Base-by-base conservation (phyloP, 2,329 filamentous ascomycete genomes). In the Teratosphaeria pseudoeucalypti region DNA sequence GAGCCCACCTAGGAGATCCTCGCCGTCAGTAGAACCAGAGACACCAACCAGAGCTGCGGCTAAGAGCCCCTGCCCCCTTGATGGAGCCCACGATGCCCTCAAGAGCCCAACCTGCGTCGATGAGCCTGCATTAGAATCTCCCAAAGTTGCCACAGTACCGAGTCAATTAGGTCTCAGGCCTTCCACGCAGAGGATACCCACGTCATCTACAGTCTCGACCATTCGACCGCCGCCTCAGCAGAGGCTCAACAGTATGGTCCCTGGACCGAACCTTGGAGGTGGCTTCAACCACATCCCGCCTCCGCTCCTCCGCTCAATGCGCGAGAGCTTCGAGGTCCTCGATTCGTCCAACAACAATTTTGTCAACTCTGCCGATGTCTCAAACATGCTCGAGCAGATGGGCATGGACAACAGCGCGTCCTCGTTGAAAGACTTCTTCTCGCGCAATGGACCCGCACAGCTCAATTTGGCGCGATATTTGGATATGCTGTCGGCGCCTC, bases 281-380 rank as follows among this genome's bases (percentile, higher is more conserved):
- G 34, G 47, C 52, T 77, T 91, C 53, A 85, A 86, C 2, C 87
- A 89, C 68, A 76, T 97, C 52, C 88, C 92, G 43, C 85, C 90
- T 2, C 81, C 89, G 2, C 90, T 96, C 67, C 85, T 96, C 39
- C 85, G 92, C 68, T 89, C 90, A 67, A 83, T 99, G 75, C 85
- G 94, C 62, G 92, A 97, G 71, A 90, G 88, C 0, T 99, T 97
- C 74, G 90, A 95, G 73, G 91, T 96, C 61, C 81, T 99, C 54
- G 94, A 97, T 73, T 83, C 90, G 61, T 87, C 94, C 74, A 92
- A 90, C 69, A 90, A 94, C 69, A 92, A 92, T 19, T 79, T 83
- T 56, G 86, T 99, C 62, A 88, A 87, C 65, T 82, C 88, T 61
- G 88, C 92, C 26, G 90, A 95, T 71, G 85, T 99, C 5, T 85